Conservation (phyloP, 1,284 basidiomycete genomes). For the Malassezia pachydermatis region DNA sequence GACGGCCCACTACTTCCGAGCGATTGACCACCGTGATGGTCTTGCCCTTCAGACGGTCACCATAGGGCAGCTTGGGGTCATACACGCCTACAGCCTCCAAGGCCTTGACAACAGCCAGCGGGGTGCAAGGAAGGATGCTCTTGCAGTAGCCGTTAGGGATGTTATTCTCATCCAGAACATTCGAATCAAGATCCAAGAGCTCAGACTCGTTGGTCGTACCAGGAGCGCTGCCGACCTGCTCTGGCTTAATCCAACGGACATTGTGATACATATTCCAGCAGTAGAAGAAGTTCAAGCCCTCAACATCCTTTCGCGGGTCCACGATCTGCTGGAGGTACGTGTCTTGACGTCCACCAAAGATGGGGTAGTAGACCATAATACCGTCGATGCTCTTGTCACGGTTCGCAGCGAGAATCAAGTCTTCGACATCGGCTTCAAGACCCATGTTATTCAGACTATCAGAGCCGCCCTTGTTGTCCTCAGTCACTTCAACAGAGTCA, state of each 20-base stretch:
- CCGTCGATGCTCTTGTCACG: conserved; percentile 75
- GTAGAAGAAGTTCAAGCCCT: conserved; percentile 71
- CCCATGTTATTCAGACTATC: conserved; percentile 68
- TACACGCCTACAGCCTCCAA: conserved; percentile 84
- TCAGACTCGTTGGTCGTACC: conserved; percentile 37
- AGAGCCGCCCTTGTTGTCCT: conserved; percentile 49
- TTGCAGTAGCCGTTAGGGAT: conserved; percentile 69
- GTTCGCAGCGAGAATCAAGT: conserved; percentile 55
- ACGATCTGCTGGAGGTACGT: conserved; percentile 92
- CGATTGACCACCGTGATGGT: conserved; percentile 92
- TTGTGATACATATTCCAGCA: conserved; percentile 49
- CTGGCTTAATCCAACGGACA: conserved; percentile 43
- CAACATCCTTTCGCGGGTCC: conserved; percentile 90
- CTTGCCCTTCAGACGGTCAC: conserved; percentile 84
- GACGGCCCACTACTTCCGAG: conserved; percentile 90
- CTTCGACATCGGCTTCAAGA: conserved; percentile 56
- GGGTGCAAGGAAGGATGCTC: conserved; percentile 92
- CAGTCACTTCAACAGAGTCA: conserved; percentile 38
- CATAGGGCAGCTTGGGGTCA: conserved; percentile 80
- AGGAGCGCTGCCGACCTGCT: conserved; percentile 41
- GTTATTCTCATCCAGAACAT: conserved; percentile 23
- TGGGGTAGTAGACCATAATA: conserved; percentile 68
- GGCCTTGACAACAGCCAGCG: conserved; percentile 83
- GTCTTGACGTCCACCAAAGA: conserved; percentile 58
- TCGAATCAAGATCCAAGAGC: conserved; percentile 21